Evolutionary conservation across 2,329 filamentous ascomycete genomes (phyloP).

Genomic region (Botrytis hyacinthi): DNA sequence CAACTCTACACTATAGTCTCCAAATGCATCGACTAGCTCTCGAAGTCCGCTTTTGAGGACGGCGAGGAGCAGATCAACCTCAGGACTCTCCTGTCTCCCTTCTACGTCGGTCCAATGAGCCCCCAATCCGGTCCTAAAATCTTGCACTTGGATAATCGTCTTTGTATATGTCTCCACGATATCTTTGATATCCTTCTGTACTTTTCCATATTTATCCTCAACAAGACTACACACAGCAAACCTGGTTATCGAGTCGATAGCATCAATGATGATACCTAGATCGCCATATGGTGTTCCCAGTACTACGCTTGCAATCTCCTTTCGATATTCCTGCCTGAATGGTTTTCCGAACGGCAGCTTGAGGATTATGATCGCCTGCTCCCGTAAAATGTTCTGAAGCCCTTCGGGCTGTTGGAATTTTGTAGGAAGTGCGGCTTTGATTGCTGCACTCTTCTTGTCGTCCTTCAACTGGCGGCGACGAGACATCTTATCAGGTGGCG

Average conservation of each 20-base stretch:
- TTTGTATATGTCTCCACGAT: conserved; percentile 72
- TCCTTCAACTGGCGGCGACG: conserved; percentile 2
- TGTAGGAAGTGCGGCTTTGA: not conserved
- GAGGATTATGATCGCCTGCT: conserved; percentile 35
- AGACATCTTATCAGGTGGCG: conserved; percentile 23
- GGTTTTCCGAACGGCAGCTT: conserved; percentile 58
- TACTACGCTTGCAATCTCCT: conserved; percentile 63
- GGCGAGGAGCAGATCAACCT: conserved; percentile 68
- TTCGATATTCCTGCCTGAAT: conserved; percentile 68
- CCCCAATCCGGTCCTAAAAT: conserved; percentile 57
- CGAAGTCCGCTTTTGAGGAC: conserved; percentile 64
- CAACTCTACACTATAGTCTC: conserved; percentile 68
- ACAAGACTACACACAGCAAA: conserved; percentile 70
- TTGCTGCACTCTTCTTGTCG: conserved; percentile 11
- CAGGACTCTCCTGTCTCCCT: conserved; percentile 50
- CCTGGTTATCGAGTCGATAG: conserved; percentile 65
- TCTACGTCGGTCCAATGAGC: conserved; percentile 79
- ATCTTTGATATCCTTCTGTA: conserved; percentile 74
- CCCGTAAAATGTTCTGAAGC: conserved; percentile 8
- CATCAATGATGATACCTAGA: conserved; percentile 65
- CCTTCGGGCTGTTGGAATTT: conserved; percentile 9
- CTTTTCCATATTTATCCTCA: conserved; percentile 83
- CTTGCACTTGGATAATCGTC: conserved; percentile 67
- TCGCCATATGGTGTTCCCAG: conserved; percentile 73
- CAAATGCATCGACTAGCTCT: conserved; percentile 68